Evolutionary conservation across 352 stramenopile species (phyloP), one percentile per base, ranked within the genome.

Genomic region (Pythium brachiatum): DNA sequence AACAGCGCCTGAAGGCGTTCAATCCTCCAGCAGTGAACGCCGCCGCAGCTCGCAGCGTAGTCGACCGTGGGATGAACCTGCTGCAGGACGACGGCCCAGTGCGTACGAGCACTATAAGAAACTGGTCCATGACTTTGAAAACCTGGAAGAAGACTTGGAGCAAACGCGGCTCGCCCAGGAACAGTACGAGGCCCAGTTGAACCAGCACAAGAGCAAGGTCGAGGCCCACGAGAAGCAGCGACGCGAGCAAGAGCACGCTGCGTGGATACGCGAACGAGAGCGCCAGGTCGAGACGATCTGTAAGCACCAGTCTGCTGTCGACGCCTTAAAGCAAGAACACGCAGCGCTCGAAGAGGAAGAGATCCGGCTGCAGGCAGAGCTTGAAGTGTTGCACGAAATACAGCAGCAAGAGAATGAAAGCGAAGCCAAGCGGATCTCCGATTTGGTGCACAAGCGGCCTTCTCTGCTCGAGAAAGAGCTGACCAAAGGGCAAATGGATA

Each of bases 91-190:
- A 20, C 44, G 53, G 16, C 57, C 66, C 0, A 86, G 66, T 55
- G 71, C 75, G 3, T 87, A 84, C 57, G 68, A 67, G 32, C 70
- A 86, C 54, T 87, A 86, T 53, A 75, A 81, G 53, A 83, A 83
- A 38, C 73, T 86, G 9, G 60, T 75, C 20, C 74, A 73, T 11
- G 75, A 85, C 34, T 85, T 78, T 32, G 63, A 80, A 46, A 53
- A 53, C 3, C 61, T 89, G 0, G 77, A 89, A 18, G 61, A 68
- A 4, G 77, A 83, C 20, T 61, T 89, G 26, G 63, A 80, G 48
- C 64, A 54, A 43, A 65, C 69, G 20, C 38, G 64, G 41, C 48
- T 56, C 15, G 39, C 59, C 13, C 70, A 78, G 62, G 44, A 56
- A 13, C 54, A 75, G n/a, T 58, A 79, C 3, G 57, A 78, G 21